Base-by-base conservation (phyloP, 805 yeast species). In the Yamadazyma tumulicola region DNA sequence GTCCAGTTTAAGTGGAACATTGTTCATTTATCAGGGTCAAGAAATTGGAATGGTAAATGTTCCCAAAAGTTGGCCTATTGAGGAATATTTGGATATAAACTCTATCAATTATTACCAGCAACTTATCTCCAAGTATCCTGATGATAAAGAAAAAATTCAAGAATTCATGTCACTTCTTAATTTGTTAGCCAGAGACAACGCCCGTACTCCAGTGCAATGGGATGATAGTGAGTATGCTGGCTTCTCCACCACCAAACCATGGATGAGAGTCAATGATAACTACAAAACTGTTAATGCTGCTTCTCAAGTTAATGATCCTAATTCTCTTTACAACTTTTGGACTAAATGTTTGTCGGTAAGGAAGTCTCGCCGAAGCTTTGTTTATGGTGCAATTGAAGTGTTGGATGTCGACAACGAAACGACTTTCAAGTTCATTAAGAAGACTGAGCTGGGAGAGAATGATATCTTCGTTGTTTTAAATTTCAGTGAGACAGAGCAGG, bases 191-290 rank as follows among this genome's bases (percentile, higher is more conserved):
- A 61, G 81, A 50, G 81, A 75, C 48, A 63, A 75, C 45, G 70
- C 76, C 9, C 64, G 81, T 52, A 65, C 77, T 18, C 81, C 81
- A 12, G 70, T 75, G 42, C 80, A 74, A 46, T 75, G 81, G 81
- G 65, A 64, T 40, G 54, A 51, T 32, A 42, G 64, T 1, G 59
- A 47, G n/a, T 41, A 70, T 42, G 77, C 62, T 25, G 80, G 80
- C 0, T 75, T 75, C 52, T 57, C 76, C 15, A 55, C 66, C 4
- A 67, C 49, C 26, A 58, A 57, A 41, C 80, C 81, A 14, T 75
- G 81, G 81, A 74, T 69, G 57, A 55, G 63, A 41, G 69, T 71
- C 44, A 71, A 73, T 45, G 76, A 71, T 42, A 69, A 70, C 47
- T 75, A 68, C 55, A 55, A 51, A 39, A 64, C 63, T 35, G 60